Conservation (phyloP, 1,284 basidiomycete genomes). For the Pseudozyma thailandica region DNA sequence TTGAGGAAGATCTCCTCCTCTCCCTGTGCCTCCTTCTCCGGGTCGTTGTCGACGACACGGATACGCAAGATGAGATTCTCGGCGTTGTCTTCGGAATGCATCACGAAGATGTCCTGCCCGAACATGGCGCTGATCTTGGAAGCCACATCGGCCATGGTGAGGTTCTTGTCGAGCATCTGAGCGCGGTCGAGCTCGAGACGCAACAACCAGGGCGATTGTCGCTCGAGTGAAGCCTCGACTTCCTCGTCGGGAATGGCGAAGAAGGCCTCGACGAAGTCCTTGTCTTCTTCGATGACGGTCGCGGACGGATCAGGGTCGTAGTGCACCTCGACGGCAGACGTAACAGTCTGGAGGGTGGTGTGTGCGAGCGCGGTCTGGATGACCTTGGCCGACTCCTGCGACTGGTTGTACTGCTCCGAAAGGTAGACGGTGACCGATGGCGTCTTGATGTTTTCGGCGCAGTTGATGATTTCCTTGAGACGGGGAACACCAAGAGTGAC, state of each 20-base stretch:
- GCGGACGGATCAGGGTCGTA: slow-evolving; percentile 93
- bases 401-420: slow-evolving; percentile 66
- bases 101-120: slow-evolving; percentile 95
- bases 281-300: slow-evolving; percentile 95
- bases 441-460: slow-evolving; percentile 97
- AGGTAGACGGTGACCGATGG: slow-evolving; percentile 90
- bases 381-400: slow-evolving; percentile 77
- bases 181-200: slow-evolving; percentile 96
- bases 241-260: slow-evolving; percentile 99
- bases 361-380: slow-evolving; percentile 93
- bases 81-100: slow-evolving; percentile 98
- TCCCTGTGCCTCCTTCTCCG: slow-evolving; percentile 89
- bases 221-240: slow-evolving; percentile 86
- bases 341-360: slow-evolving; percentile 93
- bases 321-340: slow-evolving; percentile 95
- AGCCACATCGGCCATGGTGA: slow-evolving; percentile 95
- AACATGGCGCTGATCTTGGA: slow-evolving; percentile 93
- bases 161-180: slow-evolving; percentile 96
- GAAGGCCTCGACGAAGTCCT: slow-evolving; percentile 97
- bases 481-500: slow-evolving; percentile 99
- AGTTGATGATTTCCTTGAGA: slow-evolving; percentile 98
- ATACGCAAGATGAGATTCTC: slow-evolving; percentile 97
- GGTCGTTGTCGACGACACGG: slow-evolving; percentile 83
- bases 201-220: slow-evolving; percentile 96
- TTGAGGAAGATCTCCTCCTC: slow-evolving; percentile 98